Evolutionary conservation across 1,139 yeast species (phyloP).

Genomic region (Yamadazyma siamensis): DNA sequence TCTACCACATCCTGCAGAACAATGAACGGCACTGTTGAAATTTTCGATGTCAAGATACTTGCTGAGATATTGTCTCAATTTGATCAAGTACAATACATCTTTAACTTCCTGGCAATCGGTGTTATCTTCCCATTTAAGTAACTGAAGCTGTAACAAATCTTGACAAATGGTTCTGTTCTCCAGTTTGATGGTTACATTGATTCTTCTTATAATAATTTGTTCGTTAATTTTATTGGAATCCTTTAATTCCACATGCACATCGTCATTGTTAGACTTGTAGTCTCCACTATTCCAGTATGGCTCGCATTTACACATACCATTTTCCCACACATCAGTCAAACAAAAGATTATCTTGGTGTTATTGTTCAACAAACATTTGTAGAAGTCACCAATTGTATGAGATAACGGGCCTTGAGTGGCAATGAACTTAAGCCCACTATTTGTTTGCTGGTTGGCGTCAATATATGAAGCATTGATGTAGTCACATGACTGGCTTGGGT

Average conservation of each 20-base stretch:
- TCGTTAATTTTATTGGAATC: conserved; percentile 17
- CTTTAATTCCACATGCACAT: conserved; percentile 26
- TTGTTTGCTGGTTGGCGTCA: conserved; percentile 10
- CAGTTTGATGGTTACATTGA: conserved; percentile 15
- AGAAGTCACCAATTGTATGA: conserved; percentile 74
- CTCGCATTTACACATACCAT: conserved; percentile 52
- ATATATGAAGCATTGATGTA: conserved; percentile 24
- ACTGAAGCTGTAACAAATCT: conserved; percentile 50
- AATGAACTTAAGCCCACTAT: conserved; percentile 43
- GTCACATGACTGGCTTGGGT: conserved; percentile 17
- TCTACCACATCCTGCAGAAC: conserved; percentile 92
- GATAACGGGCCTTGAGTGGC: conserved; percentile 88
- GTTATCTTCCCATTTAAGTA: conserved; percentile 55
- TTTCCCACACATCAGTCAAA: conserved; percentile 50
- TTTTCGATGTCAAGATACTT: conserved; percentile 12
- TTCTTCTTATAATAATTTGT: conserved; percentile 26
- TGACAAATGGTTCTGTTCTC: conserved; percentile 23
- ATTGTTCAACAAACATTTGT: conserved; percentile 62
- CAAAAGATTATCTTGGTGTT: conserved; percentile 42
- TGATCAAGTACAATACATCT: conserved; percentile 41
- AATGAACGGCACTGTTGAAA: conserved; percentile 65
- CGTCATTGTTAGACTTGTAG: conserved; percentile 36
- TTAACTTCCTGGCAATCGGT: conserved; percentile 35
- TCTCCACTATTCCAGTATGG: conserved; percentile 52
- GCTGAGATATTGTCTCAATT: conserved; percentile 34